Evolutionary conservation across 345 rosid species (phyloP), one percentile per base, ranked within the genome.

Genomic region (Pugionium dolabratum): DNA sequence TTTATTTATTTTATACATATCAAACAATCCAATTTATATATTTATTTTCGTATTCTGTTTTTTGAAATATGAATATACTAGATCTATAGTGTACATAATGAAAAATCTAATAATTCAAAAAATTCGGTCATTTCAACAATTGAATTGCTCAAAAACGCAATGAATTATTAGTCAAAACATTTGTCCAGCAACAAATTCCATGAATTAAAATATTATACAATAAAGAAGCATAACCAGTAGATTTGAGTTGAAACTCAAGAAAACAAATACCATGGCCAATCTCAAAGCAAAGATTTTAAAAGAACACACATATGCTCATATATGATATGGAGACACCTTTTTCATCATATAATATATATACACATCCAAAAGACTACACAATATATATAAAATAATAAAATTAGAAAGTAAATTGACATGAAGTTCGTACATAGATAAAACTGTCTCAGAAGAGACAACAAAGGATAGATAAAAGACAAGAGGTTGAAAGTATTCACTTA

Each of bases 371-470:
- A 18, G 59, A 42, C 29, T 70, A 51, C 35, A 60, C 47, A 18
- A 42, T 6, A 52, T 52, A 59, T 18, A 43, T 35, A 25, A 29
- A 47, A 42, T 9, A 52, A 25, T 33, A n/a, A 52, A n/a, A 42
- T 43, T 60, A 10, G 40, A 58, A 48, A 51, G 11, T 32, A 28
- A 52, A 36, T 50, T 35, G 42, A 54, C 62, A 62, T 46, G 42
- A 70, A 55, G 74, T 61, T 28, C 68, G 54, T 29, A 52, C 39
- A 68, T 40, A 70, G 63, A 70, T 45, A 70, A 54, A 34, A 34
- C 0, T 71, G 75, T 55, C 45, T 28, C 45, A 64, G 9, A 42
- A 56, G 53, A 53, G 31, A 40, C 46, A 71, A 51, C 46, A 50
- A 64, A 57, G 9, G 3, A 54, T 62, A 55, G 36, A 54, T 35